Evolutionary conservation across 176 grass and related monocot genomes (phyloP).

Genomic region (Avena insularis): DNA sequence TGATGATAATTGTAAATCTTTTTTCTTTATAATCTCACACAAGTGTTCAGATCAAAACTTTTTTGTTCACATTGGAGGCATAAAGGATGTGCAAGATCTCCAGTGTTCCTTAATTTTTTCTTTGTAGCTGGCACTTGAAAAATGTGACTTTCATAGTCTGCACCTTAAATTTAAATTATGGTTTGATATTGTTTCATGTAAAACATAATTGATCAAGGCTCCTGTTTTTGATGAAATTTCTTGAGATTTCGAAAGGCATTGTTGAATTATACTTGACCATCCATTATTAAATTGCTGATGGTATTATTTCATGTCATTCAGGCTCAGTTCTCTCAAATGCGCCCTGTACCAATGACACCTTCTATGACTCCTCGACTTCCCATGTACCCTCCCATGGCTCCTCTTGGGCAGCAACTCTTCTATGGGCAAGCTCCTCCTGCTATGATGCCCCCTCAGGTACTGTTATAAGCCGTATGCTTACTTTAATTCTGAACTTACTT

Average conservation of each 20-base stretch:
- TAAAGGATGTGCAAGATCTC: background rate
- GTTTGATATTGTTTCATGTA: constrained; percentile 9
- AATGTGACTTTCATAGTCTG: background rate
- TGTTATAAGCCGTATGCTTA: background rate
- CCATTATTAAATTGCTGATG: constrained; percentile 23
- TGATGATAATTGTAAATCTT: background rate
- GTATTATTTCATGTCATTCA: constrained; percentile 38
- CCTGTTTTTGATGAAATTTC: background rate
- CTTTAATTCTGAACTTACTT: constrained; percentile 4
- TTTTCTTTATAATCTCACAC: background rate
- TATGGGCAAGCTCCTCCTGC: constrained; percentile 83
- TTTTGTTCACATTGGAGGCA: background rate
- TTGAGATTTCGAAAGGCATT: background rate
- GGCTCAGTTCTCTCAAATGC: constrained; percentile 90
- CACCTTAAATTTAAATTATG: background rate
- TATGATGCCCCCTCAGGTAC: constrained; percentile 82
- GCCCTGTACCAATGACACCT: constrained; percentile 76
- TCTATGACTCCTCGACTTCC: constrained; percentile 73
- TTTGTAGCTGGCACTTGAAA: background rate
- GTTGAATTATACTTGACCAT: constrained; percentile 3
- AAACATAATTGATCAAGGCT: background rate
- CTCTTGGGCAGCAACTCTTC: constrained; percentile 86
- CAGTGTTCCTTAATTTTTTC: background rate
- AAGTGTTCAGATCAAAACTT: background rate
- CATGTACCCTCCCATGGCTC: constrained; percentile 76